Conservation (phyloP, 306 rosid species). For the Prunus armeniaca region DNA sequence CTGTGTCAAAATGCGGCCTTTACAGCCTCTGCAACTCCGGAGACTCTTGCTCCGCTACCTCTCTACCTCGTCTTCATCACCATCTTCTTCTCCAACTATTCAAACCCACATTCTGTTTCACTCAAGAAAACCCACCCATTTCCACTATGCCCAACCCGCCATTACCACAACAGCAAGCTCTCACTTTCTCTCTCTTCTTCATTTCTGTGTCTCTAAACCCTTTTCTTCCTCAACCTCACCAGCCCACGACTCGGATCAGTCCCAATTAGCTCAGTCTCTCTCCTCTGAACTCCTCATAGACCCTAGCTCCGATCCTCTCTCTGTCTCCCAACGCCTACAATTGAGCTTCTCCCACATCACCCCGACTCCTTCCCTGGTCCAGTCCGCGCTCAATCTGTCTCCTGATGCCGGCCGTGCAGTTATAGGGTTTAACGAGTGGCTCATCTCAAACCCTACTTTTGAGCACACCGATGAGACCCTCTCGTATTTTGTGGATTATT, state of each 20-base stretch:
- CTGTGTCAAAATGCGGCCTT: slow-evolving; percentile 50
- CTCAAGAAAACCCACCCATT: slow-evolving; percentile 10
- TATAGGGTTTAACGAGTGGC: slow-evolving; percentile 61
- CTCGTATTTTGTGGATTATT: slow-evolving; percentile 58
- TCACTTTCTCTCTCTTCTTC: slow-evolving; percentile 19
- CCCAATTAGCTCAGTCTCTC: slow-evolving; percentile 36
- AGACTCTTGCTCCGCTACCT: slow-evolving; percentile 45
- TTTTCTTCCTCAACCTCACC: slow-evolving; percentile 41
- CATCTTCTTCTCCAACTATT: slow-evolving; percentile 7
- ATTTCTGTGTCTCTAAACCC: slow-evolving; percentile 23
- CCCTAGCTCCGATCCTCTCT: slow-evolving; percentile 38
- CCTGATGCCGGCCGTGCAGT: slow-evolving; percentile 63
- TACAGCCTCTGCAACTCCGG: slow-evolving; percentile 55
- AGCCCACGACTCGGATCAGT: slow-evolving; percentile 33
- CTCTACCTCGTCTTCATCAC: slow-evolving; percentile 18
- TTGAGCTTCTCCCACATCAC: slow-evolving; percentile 65
- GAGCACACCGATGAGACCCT: slow-evolving; percentile 56
- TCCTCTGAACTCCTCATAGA: slow-evolving; percentile 59
- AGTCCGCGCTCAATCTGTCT: slow-evolving; percentile 49
- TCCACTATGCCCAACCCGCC: slow-evolving; percentile 25
- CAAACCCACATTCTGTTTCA: neutral
- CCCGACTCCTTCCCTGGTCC: slow-evolving; percentile 46
- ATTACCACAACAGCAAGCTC: neutral
- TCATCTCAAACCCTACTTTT: slow-evolving; percentile 49
- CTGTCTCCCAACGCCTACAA: slow-evolving; percentile 55